Base-by-base conservation (phyloP, 768 basidiomycete genomes). In the Tephrocybe sp. region DNA sequence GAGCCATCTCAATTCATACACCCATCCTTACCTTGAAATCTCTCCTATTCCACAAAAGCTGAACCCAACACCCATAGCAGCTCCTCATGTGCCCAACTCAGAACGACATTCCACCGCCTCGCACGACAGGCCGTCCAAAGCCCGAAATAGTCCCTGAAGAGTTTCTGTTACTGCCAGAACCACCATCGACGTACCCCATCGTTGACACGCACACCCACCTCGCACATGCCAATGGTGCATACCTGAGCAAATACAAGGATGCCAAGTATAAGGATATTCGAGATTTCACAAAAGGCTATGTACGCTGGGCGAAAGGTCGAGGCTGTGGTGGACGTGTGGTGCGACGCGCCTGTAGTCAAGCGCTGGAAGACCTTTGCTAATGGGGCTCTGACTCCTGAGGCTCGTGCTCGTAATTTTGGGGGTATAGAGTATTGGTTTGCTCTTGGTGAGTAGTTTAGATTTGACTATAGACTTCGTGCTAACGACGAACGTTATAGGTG, bases 151-250 rank as follows among this genome's bases (percentile, higher is more conserved):
- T 67, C 1, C 69, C 69, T 3, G 70, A 72, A 54, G 60, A 65
- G 34, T 51, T 64, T 34, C 65, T 75, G 1, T 57, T 75, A 8
- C 59, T 74, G 1, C 73, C 76, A 12, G 52, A 62, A n/a, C 63
- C 61, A n/a, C 69, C 69, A 1, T 61, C 70, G 3, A 35, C 62
- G 0, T 44, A 66, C 3, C 60, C 69, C 4, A 80, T 92, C 55
- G 72, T 92, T 15, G 91, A 93, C 68, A 93, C 90, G 0, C 91
- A 93, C 68, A 89, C 89, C 0, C 91, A 92, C 57, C 71, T 92
- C 12, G 72, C 84, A 8, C 79, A 86, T 0, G 92, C 90, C 0
- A 92, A 78, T 55, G 71, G 74, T 1, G 59, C 71, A 13, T 92
- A 92, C 63, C 71, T 73, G 22, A 60, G 59, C 32, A 80, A 79